Evolutionary conservation across 352 stramenopile species (phyloP).

Genomic region (Achlya hypogyna): DNA sequence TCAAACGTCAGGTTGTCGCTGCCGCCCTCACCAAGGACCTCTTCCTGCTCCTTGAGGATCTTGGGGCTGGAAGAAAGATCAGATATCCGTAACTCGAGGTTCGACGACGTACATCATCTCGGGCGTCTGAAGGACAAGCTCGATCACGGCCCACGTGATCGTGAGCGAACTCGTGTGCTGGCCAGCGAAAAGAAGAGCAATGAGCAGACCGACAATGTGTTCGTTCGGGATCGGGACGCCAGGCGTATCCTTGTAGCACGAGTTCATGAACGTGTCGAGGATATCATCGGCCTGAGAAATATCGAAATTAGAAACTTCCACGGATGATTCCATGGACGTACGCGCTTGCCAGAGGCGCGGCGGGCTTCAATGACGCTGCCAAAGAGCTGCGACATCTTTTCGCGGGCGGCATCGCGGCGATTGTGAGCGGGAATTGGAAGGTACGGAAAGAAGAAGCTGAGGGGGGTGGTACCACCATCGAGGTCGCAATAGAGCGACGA

Average conservation of each 20-base stretch:
- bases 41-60: slow-evolving; percentile 54
- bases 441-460: slow-evolving; percentile 88
- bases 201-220: slow-evolving; percentile 86
- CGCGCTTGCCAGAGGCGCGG: slow-evolving; percentile 36
- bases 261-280: slow-evolving; percentile 89
- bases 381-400: slow-evolving; percentile 85
- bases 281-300: slow-evolving; percentile 56
- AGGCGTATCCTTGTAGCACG: slow-evolving; percentile 86
- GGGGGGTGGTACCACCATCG: slow-evolving; percentile 85
- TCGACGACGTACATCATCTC: slow-evolving; percentile 29
- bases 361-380: slow-evolving; percentile 76
- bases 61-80: slow-evolving; percentile 17
- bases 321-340: not conserved
- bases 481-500: slow-evolving; percentile 85
- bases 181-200: slow-evolving; percentile 89
- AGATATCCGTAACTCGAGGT: not conserved
- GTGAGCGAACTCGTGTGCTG: slow-evolving; percentile 91
- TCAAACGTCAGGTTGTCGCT: slow-evolving; percentile 34
- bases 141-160: slow-evolving; percentile 74
- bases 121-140: slow-evolving; percentile 69
- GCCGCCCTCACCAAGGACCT: slow-evolving; percentile 22
- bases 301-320: not conserved
- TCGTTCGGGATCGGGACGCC: slow-evolving; percentile 66
- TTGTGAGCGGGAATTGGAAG: slow-evolving; percentile 72
- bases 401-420: slow-evolving; percentile 54